Base-by-base conservation (phyloP, 441 rosid species). In the Breynia disticha region DNA sequence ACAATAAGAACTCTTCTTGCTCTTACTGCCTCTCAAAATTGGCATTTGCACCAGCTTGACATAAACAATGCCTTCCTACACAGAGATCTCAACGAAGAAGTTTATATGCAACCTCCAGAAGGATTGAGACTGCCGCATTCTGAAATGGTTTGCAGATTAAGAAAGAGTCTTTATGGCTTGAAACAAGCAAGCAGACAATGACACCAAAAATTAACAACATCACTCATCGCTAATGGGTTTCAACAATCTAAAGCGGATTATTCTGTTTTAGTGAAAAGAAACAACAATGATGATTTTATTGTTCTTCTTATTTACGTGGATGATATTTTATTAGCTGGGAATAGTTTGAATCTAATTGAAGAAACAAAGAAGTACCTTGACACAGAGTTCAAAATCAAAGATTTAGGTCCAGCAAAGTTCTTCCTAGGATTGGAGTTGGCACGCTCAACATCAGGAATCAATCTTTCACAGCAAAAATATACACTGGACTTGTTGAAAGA, bases 381-480 rank as follows among this genome's bases (percentile, higher is more conserved):
- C 12, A 55, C 43, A 7, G 16, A 11, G 14, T 56, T 8, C 42
- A 50, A 13, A 1, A 13, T 15, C 32, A 24, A 24, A 7, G 32
- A 24, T 24, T 7, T 24, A 2, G 7, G 32, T 3, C 4, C 32
- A 2, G n/a, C 46, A 8, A 56, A 56, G 24, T 24, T 28, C 14
- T 56, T 56, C 14, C 20, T 56, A 0, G 60, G 60, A 5, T 21
- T 56, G 12, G 37, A 55, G 16, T 11, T 45, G 6, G 37, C 59
- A 14, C 5, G 38, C 1, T 42, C 59, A 11, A 0, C 13, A 5
- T 2, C 18, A 10, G 59, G 59, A 11, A 53, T 35, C 16, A 7
- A 17, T 37, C 3, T 53, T 1, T 42, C 35, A 5, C 49, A 55
- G 14, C 48, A 20, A 0, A 55, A 55, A 16, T 55, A 55, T 19